These are phyloP conservation scores for Globisporangium spiculum DNA, from an alignment of 352 stramenopile genomes.

Conservation along the genomic window DNA sequence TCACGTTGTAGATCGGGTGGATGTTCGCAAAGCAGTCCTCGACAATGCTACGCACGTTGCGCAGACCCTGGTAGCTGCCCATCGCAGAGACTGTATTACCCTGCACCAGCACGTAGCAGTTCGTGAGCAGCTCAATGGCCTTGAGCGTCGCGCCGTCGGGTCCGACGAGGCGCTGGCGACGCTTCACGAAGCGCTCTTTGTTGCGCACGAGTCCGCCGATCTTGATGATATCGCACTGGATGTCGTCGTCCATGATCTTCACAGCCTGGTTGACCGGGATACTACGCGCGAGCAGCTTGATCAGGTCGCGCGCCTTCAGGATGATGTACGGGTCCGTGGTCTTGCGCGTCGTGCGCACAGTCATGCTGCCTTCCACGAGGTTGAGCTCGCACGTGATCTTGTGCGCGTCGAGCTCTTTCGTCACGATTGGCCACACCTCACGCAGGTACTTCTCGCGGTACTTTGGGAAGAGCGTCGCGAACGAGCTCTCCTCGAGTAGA, in stretches of 20 bases:
- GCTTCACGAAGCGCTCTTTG: constrained; percentile 99
- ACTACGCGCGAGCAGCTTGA: constrained; percentile 97
- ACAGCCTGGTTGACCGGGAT: constrained; percentile 97
- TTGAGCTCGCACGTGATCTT: constrained; percentile 98
- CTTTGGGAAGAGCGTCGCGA: constrained; percentile 99
- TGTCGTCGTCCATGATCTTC: constrained; percentile 98
- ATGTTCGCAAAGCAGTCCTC: constrained; percentile 99
- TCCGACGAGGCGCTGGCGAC: constrained; percentile 96
- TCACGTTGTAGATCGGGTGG: constrained; percentile 99
- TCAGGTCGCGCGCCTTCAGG: constrained; percentile 97
- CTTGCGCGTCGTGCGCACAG: constrained; percentile 93
- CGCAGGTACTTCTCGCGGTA: constrained; percentile 99
- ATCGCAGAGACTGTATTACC: constrained; percentile 96
- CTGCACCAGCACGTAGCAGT: constrained; percentile 99
- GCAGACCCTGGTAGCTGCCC: constrained; percentile 88
- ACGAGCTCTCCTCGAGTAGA: constrained; percentile 98
- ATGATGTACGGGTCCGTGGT: constrained; percentile 98
- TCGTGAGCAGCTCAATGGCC: constrained; percentile 98
- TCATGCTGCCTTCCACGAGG: constrained; percentile 95
- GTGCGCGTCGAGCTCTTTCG: constrained; percentile 92
- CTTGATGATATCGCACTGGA: constrained; percentile 99
- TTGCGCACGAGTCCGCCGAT: constrained; percentile 98
- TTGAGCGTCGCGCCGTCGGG: constrained; percentile 97
- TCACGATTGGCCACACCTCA: constrained; percentile 98
- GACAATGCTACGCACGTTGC: constrained; percentile 96